Percentiles rank a stretch among this genome's conserved stretches.
These are phyloP conservation scores for Leccinellum albellum DNA, from an alignment of 768 basidiomycete genomes.

Conservation along the genomic window DNA sequence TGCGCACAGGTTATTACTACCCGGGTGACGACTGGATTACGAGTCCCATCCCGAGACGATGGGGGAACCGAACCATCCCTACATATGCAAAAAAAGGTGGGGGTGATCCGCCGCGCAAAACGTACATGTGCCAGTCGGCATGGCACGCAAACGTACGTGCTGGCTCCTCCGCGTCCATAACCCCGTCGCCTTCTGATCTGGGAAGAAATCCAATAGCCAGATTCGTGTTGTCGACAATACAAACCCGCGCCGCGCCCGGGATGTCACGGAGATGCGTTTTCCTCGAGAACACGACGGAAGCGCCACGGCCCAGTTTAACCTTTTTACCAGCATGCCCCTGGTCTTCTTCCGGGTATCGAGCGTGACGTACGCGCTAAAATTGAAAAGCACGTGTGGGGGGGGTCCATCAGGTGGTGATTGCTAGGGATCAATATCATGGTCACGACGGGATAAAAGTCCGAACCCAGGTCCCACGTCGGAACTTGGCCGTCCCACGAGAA, in stretches of 20 bases:
- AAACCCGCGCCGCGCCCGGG: neutral
- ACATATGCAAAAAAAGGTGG: neutral
- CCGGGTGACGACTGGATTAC: no score
- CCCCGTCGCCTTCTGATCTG: neutral
- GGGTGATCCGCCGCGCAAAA: neutral
- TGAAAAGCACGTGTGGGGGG: neutral
- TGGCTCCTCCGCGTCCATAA: neutral
- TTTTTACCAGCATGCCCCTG: neutral
- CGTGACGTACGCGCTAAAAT: slow-evolving; percentile 6
- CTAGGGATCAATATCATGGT: neutral
- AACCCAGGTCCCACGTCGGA: neutral
- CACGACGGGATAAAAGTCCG: neutral
- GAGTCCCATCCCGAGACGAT: neutral
- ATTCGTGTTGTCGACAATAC: neutral
- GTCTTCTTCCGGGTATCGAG: neutral
- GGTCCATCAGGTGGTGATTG: neutral
- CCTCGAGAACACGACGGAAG: neutral
- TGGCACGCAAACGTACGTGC: neutral
- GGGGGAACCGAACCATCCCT: neutral
- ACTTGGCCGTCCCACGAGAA: neutral
- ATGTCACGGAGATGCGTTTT: neutral
- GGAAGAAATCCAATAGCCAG: neutral
- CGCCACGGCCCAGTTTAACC: slow-evolving; percentile 2
- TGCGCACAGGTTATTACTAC: neutral
- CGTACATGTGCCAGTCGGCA: neutral